A percentile compares a stretch with the other conserved stretches of the same genome.
Conservation (phyloP, 805 yeast genomes). For the Ogataea naganishii region DNA sequence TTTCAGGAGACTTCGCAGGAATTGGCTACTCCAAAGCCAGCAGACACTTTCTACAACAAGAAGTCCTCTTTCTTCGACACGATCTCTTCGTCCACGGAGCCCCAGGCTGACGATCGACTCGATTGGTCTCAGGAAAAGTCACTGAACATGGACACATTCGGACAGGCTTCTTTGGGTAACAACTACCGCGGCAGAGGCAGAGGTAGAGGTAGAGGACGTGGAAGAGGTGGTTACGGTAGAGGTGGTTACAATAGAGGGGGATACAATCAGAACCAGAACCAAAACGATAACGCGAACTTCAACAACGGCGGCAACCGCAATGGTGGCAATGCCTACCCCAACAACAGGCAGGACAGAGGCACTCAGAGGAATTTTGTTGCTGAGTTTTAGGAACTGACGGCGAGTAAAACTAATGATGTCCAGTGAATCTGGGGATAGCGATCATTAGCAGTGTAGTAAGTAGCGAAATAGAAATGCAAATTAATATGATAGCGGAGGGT, state of each 20-base stretch:
- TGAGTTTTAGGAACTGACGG: conserved; percentile 2
- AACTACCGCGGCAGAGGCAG: conserved; percentile 38
- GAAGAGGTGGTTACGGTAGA: conserved; percentile 25
- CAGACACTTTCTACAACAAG: conserved; percentile 55
- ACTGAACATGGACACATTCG: conserved; percentile 77
- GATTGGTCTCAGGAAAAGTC: conserved; percentile 67
- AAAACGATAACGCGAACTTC: conserved; percentile 1
- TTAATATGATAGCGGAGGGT: no score
- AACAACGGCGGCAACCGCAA: no score
- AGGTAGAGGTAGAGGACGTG: conserved; percentile 28
- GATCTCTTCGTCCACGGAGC: conserved; percentile 61
- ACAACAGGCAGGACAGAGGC: conserved; percentile 6
- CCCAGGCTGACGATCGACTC: conserved; percentile 31
- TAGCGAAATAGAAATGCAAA: no score
- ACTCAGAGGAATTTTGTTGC: conserved; percentile 3
- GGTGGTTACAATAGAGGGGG: conserved; percentile 13
- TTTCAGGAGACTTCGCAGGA: conserved; percentile 41
- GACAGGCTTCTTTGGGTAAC: conserved; percentile 54
- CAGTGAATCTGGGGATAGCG: no score
- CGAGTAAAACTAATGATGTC: no score
- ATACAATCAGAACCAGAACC: conserved; percentile 2
- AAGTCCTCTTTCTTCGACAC: conserved; percentile 83
- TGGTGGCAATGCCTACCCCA: no score
- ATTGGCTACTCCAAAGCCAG: conserved; percentile 17
- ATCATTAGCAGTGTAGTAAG: no score